These are phyloP conservation scores for Urostyla sp. DNA, from an alignment of 73 alveolate genomes.

Conservation along the genomic window DNA sequence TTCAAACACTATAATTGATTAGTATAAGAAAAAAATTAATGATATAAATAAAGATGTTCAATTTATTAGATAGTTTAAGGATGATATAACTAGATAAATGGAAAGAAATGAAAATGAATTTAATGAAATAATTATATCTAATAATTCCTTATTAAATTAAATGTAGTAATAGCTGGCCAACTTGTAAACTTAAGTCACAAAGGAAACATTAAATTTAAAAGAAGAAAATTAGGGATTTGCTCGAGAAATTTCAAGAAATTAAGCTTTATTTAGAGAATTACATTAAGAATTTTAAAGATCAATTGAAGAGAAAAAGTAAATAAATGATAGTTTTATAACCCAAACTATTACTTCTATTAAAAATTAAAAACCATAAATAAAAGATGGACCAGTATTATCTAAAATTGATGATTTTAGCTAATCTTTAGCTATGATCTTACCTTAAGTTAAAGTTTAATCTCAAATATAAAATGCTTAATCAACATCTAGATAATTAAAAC, in stretches of 20 bases:
- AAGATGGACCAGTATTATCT: neutral
- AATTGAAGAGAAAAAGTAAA: constrained; percentile 24
- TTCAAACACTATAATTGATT: constrained; percentile 11
- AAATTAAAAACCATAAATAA: neutral
- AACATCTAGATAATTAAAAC: constrained; percentile 1
- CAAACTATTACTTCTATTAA: neutral
- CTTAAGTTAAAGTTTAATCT: constrained; percentile 19
- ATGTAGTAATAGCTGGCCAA: neutral
- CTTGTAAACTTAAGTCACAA: neutral
- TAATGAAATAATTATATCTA: neutral
- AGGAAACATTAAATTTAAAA: constrained; percentile 27
- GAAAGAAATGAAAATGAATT: neutral
- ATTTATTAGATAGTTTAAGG: constrained; percentile 3
- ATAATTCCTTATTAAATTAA: neutral
- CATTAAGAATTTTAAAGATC: constrained; percentile 18
- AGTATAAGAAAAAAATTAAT: constrained; percentile 44
- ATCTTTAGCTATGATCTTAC: constrained; percentile 1
- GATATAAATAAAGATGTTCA: constrained; percentile 1
- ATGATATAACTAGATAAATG: neutral
- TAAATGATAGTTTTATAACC: neutral
- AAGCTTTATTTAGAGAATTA: constrained; percentile 8
- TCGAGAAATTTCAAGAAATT: constrained; percentile 31
- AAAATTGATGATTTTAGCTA: neutral
- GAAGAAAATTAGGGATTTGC: constrained; percentile 43
- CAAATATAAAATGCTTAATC: constrained; percentile 1